Conservation (phyloP, 768 basidiomycete genomes). For the Mycena pura region DNA sequence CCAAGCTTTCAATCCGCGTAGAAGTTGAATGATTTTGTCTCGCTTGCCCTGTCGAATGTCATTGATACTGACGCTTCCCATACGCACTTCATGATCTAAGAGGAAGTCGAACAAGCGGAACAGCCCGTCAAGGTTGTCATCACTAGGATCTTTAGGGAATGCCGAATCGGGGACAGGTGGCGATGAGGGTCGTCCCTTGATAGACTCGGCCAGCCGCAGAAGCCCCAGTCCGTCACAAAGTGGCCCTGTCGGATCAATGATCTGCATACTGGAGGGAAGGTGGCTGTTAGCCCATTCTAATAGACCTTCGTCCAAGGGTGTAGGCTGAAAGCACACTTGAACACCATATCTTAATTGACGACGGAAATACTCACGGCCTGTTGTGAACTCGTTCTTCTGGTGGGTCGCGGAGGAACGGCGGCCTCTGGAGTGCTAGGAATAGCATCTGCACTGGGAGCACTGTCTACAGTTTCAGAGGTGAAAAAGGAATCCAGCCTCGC, state of each 20-base stretch:
- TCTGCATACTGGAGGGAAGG: slow-evolving; percentile 68
- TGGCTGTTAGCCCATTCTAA: slow-evolving; percentile 72
- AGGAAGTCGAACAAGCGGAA: slow-evolving; percentile 92
- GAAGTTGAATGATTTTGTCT: slow-evolving; percentile 80
- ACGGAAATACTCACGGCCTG: slow-evolving; percentile 20
- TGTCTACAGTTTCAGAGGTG: too few species aligned
- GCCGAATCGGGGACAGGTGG: slow-evolving; percentile 81
- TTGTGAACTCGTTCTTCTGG: slow-evolving; percentile 50
- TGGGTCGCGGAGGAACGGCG: slow-evolving; percentile 67
- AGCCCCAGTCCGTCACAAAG: slow-evolving; percentile 77
- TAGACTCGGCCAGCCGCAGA: slow-evolving; percentile 84
- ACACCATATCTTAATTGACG: too few species aligned
- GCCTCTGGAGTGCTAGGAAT: slow-evolving; percentile 27
- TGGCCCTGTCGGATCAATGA: slow-evolving; percentile 52
- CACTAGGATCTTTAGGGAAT: slow-evolving; percentile 70
- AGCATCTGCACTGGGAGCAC: slow-evolving; percentile 21
- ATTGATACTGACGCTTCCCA: slow-evolving; percentile 92
- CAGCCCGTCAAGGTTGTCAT: slow-evolving; percentile 86
- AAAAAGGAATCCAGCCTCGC: too few species aligned
- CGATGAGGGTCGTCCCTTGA: slow-evolving; percentile 67
- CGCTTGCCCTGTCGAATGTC: slow-evolving; percentile 85
- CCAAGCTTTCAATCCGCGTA: slow-evolving; percentile 80
- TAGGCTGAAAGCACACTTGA: neutral
- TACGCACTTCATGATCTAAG: slow-evolving; percentile 89
- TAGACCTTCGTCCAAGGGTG: neutral